Base-by-base conservation (phyloP, 2,329 filamentous ascomycete species). In the Alternaria sp. region DNA sequence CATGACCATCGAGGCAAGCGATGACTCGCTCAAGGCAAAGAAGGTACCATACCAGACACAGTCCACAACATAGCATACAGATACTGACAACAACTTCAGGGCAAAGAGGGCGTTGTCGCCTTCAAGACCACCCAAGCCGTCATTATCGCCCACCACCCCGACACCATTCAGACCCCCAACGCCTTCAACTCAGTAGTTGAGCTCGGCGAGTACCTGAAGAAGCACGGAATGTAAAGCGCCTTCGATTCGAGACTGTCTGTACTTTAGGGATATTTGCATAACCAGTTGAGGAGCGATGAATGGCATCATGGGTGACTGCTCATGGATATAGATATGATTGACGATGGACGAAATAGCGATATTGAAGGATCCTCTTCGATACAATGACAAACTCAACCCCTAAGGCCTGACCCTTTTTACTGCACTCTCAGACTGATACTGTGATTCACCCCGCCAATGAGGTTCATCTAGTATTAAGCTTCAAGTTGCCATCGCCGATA, bases 111-210 rank as follows among this genome's bases (percentile, higher is more conserved):
- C 68, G 82, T 97, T 74, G 85, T 90, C 76, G 87, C 95, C 72
- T 89, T 89, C 81, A 96, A 96, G 86, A 96, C 94, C 74, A 89
- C 86, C 75, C 90, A 96, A 82, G 92, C 93, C 70, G 89, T 98
- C 79, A 87, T 99, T 77, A 82, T 99, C 78, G 91, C 88, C 70
- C 93, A 97, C 84, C 93, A 98, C 85, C 85, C 85, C 69, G 92
- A 96, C 79, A 79, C 79, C 64, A 83, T 89, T 70, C 85, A 91
- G 78, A 91, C 91, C 53, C 89, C 92, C 77, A 89, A 90, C 79
- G 89, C 92, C 65, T 89, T 89, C 72, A 87, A 87, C 78, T 92
- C 91, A 51, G 91, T 96, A 69, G 91, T 94, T 84, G 85, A 88
- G 73, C 86, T 99, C 65, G 93, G 88, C 74, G 92, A 96, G 81